A percentile compares a stretch with the other conserved stretches of the same genome.
These are phyloP conservation scores for Teratosphaeria pseudoeucalypti DNA, from an alignment of 2,329 filamentous ascomycete species.

Conservation along the genomic window DNA sequence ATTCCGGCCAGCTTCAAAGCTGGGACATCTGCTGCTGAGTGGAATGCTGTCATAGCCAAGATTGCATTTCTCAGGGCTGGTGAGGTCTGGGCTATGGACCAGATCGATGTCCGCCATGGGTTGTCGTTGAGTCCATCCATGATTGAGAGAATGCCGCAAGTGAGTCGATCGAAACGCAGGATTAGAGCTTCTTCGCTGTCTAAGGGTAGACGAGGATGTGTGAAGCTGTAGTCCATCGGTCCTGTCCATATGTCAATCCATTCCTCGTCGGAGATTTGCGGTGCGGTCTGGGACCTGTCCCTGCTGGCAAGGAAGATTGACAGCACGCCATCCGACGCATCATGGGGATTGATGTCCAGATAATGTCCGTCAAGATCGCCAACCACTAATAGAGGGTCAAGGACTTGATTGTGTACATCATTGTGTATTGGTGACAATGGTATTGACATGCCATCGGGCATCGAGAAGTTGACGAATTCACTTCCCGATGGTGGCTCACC, in stretches of 20 bases:
- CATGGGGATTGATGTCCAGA: slow-evolving; percentile 5
- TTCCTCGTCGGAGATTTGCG: not conserved
- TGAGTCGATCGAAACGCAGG: slow-evolving; percentile 53
- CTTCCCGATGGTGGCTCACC: slow-evolving; percentile 5
- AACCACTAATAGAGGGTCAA: slow-evolving; percentile 12
- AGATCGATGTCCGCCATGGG: slow-evolving; percentile 61
- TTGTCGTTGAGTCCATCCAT: slow-evolving; percentile 61
- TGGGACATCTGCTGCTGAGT: slow-evolving; percentile 49
- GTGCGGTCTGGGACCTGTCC: not conserved
- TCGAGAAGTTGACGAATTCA: slow-evolving; percentile 18
- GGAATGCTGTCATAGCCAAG: slow-evolving; percentile 59
- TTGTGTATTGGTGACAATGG: slow-evolving; percentile 9
- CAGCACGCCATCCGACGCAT: not conserved
- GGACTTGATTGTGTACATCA: not conserved
- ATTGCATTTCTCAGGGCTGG: slow-evolving; percentile 59
- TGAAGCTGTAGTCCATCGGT: slow-evolving; percentile 15
- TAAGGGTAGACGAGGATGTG: slow-evolving; percentile 20
- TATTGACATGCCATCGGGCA: slow-evolving; percentile 18
- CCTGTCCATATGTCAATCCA: slow-evolving; percentile 3
- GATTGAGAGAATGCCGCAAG: slow-evolving; percentile 60
- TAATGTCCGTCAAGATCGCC: slow-evolving; percentile 7
- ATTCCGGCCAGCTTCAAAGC: slow-evolving; percentile 52
- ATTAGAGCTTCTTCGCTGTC: slow-evolving; percentile 50
- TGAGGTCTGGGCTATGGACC: slow-evolving; percentile 54
- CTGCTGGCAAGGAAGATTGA: not conserved